Conservation (phyloP, 352 stramenopile species). For the Pythium plurisporium region DNA sequence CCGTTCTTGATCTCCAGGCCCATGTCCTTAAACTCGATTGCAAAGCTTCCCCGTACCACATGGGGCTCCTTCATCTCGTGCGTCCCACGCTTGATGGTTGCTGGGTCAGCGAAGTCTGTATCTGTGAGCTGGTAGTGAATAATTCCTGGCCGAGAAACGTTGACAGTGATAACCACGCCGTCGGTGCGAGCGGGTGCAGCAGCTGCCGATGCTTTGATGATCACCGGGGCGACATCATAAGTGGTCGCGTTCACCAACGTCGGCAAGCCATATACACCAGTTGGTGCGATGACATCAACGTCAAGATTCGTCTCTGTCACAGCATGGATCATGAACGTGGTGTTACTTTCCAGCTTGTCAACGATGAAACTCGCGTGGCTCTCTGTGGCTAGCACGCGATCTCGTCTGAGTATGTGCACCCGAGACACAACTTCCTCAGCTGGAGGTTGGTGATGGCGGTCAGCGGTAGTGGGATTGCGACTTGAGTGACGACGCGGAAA, state of each 20-base stretch:
- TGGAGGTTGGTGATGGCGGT: not conserved
- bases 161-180: constrained; percentile 49
- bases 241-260: constrained; percentile 35
- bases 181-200: constrained; percentile 41
- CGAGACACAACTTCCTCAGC: too few relatives aligned
- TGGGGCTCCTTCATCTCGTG: constrained; percentile 21
- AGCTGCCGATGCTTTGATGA: constrained; percentile 51
- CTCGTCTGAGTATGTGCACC: constrained; percentile 6
- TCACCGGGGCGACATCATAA: constrained; percentile 49
- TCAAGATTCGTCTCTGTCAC: constrained; percentile 8
- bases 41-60: constrained; percentile 43
- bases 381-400: not conserved
- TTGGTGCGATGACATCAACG: constrained; percentile 3
- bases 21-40: constrained; percentile 35
- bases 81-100: constrained; percentile 27
- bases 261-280: constrained; percentile 43
- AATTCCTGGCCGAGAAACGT: constrained; percentile 57
- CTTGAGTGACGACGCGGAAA: not conserved
- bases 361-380: constrained; percentile 17
- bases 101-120: constrained; percentile 70
- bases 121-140: constrained; percentile 76
- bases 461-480: not conserved
- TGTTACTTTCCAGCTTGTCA: constrained; percentile 37
- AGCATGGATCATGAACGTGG: constrained; percentile 17
- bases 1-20: constrained; percentile 66